These are phyloP conservation scores for Talaromyces ruber DNA, from an alignment of 495 filamentous ascomycete genomes.

Conservation along the genomic window DNA sequence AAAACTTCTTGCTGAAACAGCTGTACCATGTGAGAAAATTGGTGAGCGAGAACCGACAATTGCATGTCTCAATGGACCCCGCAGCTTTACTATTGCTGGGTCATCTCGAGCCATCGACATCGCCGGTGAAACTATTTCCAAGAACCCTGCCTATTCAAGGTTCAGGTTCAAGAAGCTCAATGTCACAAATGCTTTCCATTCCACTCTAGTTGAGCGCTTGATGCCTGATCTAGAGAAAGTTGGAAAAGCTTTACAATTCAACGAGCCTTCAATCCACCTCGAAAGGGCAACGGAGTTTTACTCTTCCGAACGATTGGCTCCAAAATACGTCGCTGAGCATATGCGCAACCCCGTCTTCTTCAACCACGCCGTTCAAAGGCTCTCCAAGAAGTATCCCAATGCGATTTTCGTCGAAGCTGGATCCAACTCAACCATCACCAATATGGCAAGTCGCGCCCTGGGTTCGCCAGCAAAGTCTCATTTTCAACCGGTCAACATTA, in stretches of 20 bases:
- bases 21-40: neutral
- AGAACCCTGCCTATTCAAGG: neutral
- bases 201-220: constrained; percentile 31
- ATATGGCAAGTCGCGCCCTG: constrained; percentile 30
- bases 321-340: constrained; percentile 34
- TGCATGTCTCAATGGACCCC: constrained; percentile 43
- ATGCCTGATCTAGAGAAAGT: constrained; percentile 16
- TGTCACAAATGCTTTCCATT: constrained; percentile 43
- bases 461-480: neutral
- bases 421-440: constrained; percentile 36
- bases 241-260: constrained; percentile 17
- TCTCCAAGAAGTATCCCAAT: constrained; percentile 21
- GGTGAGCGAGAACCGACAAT: constrained; percentile 16
- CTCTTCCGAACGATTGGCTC: constrained; percentile 22
- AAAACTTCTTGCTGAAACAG: constrained; percentile 14
- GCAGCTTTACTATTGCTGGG: constrained; percentile 38
- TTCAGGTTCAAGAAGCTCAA: constrained; percentile 28
- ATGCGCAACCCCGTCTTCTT: constrained; percentile 45
- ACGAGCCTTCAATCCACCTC: constrained; percentile 17
- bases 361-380: constrained; percentile 33
- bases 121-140: constrained; percentile 3
- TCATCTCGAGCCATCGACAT: constrained; percentile 23
- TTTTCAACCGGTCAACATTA: constrained; percentile 39
- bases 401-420: constrained; percentile 45
- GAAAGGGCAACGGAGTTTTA: constrained; percentile 22